Base-by-base conservation (phyloP, 2,329 filamentous ascomycete genomes). In the Ophiocordyceps unilateralis region DNA sequence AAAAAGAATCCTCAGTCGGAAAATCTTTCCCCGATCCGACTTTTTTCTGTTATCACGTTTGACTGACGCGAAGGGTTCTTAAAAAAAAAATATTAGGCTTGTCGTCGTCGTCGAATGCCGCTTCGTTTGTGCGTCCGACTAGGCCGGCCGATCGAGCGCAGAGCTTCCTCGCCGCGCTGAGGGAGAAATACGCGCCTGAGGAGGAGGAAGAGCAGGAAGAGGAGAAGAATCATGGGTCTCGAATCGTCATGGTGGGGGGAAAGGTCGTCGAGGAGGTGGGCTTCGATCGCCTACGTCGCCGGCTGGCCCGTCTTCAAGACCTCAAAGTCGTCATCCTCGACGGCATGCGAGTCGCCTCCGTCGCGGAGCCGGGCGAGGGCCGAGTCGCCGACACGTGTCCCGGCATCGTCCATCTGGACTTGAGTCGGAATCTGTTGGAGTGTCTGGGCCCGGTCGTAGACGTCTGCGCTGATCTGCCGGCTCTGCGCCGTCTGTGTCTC, bases 181-280 rank as follows among this genome's bases (percentile, higher is more conserved):
- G 75, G 46, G 73, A 78, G 52, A 98, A 95, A 64, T 98, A 98
- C 58, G 83, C 81, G 4, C 72, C 77, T 3, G 74, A 80, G 45
- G 58, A 45, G 10, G 48, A 53, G 15, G 12, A 6, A 3, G 10
- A 24, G 8, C 47, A 55, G 22, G 49, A 47, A 14, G 55, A 62
- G 12, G 57, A 63, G n/a, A n/a, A n/a, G n/a, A n/a, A n/a, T n/a
- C n/a, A n/a, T 8, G 67, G 69, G 8, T 4, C 19, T 7, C 34
- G 32, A 41, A 81, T 93, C 48, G 64, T 69, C 43, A 81, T 69
- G 70, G 93, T 68, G 63, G 83, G 61, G 32, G 32, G 32, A 19
- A 96, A 96, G 62, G 74, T 88, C 17, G 89, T 85, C 5, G 83
- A 96, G 63, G 89, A 96, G 63, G 76, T 96, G 28, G 91, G 91